Conservation (phyloP, 1,284 basidiomycete species). For the Tremellales sp. region DNA sequence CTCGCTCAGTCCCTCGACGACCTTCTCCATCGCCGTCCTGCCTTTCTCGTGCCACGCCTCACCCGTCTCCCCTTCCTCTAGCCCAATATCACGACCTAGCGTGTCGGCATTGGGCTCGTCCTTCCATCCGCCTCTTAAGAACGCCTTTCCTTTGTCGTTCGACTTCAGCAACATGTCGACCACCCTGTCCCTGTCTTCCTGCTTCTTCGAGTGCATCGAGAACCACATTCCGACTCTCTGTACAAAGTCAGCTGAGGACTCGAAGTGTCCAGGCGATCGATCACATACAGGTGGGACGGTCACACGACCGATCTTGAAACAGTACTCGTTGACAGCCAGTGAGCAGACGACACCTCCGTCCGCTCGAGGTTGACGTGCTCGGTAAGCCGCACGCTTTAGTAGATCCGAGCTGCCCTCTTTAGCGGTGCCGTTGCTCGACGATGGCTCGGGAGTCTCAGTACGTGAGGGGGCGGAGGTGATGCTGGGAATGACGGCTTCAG, state of each 20-base stretch:
- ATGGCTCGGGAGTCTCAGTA: neutral
- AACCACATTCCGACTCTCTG: conserved; percentile 12
- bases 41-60: conserved; percentile 31
- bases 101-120: conserved; percentile 29
- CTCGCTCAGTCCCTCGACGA: conserved; percentile 24
- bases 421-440: neutral
- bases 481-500: neutral
- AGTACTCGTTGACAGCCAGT: conserved; percentile 62
- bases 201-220: conserved; percentile 8
- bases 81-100: conserved; percentile 31
- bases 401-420: conserved; percentile 6
- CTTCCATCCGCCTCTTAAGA: conserved; percentile 42
- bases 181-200: conserved; percentile 9
- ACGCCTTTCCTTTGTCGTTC: conserved; percentile 37
- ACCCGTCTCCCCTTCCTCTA: conserved; percentile 10
- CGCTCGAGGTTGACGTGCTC: conserved; percentile 23
- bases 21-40: conserved; percentile 27
- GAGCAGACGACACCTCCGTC: conserved; percentile 60
- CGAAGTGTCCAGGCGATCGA: neutral
- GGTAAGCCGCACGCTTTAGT: conserved; percentile 6
- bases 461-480: neutral
- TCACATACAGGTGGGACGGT: conserved; percentile 66
- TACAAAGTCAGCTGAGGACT: neutral
- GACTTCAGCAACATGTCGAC: conserved; percentile 19
- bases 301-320: conserved; percentile 70